Base-by-base conservation (phyloP, 2,329 filamentous ascomycete genomes). In the Ophiostoma ips region DNA sequence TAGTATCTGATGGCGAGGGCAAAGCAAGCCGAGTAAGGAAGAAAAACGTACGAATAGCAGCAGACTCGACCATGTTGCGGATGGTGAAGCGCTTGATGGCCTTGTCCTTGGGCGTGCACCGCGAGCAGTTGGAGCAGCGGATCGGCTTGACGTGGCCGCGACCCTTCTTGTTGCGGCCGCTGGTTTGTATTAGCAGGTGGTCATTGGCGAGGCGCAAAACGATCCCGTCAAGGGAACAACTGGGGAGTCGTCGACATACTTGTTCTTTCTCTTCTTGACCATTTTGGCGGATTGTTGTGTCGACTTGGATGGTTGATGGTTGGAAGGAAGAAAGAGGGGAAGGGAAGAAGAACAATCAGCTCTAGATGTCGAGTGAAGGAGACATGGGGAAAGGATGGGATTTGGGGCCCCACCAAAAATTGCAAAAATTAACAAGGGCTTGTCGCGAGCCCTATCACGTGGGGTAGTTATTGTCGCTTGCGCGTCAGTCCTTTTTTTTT, bases 21-120 rank as follows among this genome's bases (percentile, higher is more conserved):
- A 40, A 18, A 19, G 12, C 37, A 18, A 40, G 13, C n/a, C n/a
- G n/a, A n/a, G n/a, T n/a, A n/a, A 34, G 33, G 3, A 15, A 44
- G 18, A 35, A 33, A 34, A 7, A 87, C 89, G 67, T 89, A 96
- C 94, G 92, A 72, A 98, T 96, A 68, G 92, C 92, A 68, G 94
- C 92, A 67, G 89, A 95, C 78, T 98, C 92, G 62, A 98, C 92
- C 92, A 98, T 98, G 85, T 98, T 96, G 72, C 92, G 85, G 81
- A 98, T 80, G 76, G 92, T 98, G 81, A 98, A 98, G 76, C 92
- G 83, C 88, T 98, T 98, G 82, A 98, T 96, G 63, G 94, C 92
- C 87, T 98, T 98, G 69, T 98, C 92, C 84, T 98, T 98, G 71
- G 89, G 89, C 55, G 86, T 94, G 79, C 84, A 88, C 75, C 84